A percentile compares a stretch with the other conserved stretches of the same genome.
These are phyloP conservation scores for Middelhovenomyces tepae DNA, from an alignment of 805 yeast species.

Conservation along the genomic window DNA sequence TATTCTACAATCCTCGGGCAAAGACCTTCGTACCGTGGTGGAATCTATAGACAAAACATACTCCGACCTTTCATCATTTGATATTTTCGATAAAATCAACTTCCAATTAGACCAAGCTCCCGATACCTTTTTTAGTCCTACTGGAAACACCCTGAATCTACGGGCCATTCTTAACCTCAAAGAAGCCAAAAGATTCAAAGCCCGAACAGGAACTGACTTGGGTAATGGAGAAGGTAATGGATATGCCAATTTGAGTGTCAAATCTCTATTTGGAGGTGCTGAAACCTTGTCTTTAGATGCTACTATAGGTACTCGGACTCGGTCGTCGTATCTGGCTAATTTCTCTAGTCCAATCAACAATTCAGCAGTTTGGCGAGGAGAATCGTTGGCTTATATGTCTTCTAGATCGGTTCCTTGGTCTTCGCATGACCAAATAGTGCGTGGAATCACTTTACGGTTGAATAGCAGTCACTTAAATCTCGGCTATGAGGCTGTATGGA, in stretches of 20 bases:
- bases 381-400: slow-evolving; percentile 41
- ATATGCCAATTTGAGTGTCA: slow-evolving; percentile 62
- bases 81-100: slow-evolving; percentile 21
- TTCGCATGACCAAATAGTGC: slow-evolving; percentile 43
- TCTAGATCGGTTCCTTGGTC: slow-evolving; percentile 45
- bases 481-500: slow-evolving; percentile 54
- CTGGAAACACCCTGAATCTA: slow-evolving; percentile 13
- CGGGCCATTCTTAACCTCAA: slow-evolving; percentile 17
- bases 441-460: slow-evolving; percentile 36
- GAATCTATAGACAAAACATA: slow-evolving; percentile 24
- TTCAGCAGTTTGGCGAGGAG: slow-evolving; percentile 45
- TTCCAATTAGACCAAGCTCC: slow-evolving; percentile 19
- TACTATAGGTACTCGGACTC: slow-evolving; percentile 52
- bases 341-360: slow-evolving; percentile 42
- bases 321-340: slow-evolving; percentile 45
- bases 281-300: slow-evolving; percentile 49
- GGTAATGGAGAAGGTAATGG: slow-evolving; percentile 98
- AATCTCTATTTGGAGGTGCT: slow-evolving; percentile 61
- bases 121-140: slow-evolving; percentile 7
- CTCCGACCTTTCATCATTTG: slow-evolving; percentile 20
- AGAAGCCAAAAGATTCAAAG: slow-evolving; percentile 52
- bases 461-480: slow-evolving; percentile 24
- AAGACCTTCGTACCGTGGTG: slow-evolving; percentile 18
- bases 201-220: slow-evolving; percentile 89
- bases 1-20: slow-evolving; percentile 20